Percentiles rank a stretch among this genome's conserved stretches.
Evolutionary conservation across 768 basidiomycete species (phyloP).

Genomic region (Cubamyces lactineus): DNA sequence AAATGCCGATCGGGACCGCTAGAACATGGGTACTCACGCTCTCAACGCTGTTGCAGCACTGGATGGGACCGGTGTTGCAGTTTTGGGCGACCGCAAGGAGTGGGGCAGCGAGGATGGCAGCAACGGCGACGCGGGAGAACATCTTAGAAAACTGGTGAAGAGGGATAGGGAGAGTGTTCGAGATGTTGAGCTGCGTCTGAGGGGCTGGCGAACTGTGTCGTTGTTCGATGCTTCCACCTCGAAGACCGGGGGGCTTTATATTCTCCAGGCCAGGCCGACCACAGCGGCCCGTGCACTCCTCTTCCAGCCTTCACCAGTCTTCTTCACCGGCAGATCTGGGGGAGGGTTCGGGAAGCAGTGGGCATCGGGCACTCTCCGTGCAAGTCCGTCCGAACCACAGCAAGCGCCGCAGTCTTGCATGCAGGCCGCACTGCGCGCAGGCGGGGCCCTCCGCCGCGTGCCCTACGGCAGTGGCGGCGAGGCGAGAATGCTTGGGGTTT

Average conservation of each 20-base stretch:
- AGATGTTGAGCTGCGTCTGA: constrained; percentile 5
- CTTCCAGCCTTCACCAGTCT: background rate
- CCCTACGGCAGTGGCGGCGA: background rate
- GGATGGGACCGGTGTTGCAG: constrained; percentile 22
- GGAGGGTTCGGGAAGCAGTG: background rate
- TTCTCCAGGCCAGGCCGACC: background rate
- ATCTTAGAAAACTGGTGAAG: constrained; percentile 14
- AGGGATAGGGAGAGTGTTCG: background rate
- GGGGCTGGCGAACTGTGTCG: constrained; percentile 5
- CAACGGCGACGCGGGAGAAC: constrained; percentile 23
- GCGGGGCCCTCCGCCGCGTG: background rate
- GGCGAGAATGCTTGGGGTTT: background rate
- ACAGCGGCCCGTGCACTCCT: constrained; percentile 1
- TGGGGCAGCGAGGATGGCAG: constrained; percentile 19
- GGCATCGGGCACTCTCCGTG: too few relatives aligned
- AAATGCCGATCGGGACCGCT: too few relatives aligned
- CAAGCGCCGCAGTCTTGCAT: background rate
- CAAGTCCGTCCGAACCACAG: too few relatives aligned
- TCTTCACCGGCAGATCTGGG: background rate
- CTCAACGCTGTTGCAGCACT: constrained; percentile 24
- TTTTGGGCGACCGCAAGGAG: constrained; percentile 23
- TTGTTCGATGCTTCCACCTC: background rate
- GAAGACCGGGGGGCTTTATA: background rate
- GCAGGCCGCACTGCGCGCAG: background rate
- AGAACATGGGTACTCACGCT: background rate